phyloP scores from a whole-genome alignment of 78 protist genomes.

The Emiliania huxleyi region DNA sequence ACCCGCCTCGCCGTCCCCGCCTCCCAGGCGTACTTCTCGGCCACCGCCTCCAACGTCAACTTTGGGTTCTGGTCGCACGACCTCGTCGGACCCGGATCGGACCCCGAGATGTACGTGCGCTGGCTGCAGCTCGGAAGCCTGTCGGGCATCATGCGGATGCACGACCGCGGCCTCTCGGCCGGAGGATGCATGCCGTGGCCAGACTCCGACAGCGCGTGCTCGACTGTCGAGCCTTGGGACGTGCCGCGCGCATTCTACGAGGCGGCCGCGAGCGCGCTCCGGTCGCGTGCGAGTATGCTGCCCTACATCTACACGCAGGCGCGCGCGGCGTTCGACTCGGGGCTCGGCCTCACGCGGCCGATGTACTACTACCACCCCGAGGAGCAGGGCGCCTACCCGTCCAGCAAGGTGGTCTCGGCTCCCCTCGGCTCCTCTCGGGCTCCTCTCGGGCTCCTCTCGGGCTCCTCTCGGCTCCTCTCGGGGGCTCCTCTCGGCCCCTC shows the following conservation, averaged over 20 bases:
- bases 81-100: slow-evolving; percentile 38
- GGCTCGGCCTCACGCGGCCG: neutral
- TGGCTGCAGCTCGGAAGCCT: slow-evolving; percentile 65
- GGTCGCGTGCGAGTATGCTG: slow-evolving; percentile 27
- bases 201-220: neutral
- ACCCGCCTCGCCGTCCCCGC: no score
- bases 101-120: slow-evolving; percentile 27
- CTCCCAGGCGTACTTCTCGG: slow-evolving; percentile 41
- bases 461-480: no score
- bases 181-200: neutral
- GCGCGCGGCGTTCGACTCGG: neutral
- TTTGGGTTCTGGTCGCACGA: slow-evolving; percentile 62
- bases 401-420: no score
- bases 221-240: neutral
- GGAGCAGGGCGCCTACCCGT: neutral
- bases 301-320: slow-evolving; percentile 68
- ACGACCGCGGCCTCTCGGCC: slow-evolving; percentile 47
- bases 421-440: no score
- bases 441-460: no score
- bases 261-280: slow-evolving; percentile 8
- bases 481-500: no score
- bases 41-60: slow-evolving; percentile 58
- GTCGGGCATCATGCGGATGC: slow-evolving; percentile 47
- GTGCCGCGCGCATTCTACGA: neutral
- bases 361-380: neutral